Percentiles rank a stretch among this genome's conserved stretches.
phyloP scores from a whole-genome alignment of 768 basidiomycete genomes.

The Scleroderma bovista region DNA sequence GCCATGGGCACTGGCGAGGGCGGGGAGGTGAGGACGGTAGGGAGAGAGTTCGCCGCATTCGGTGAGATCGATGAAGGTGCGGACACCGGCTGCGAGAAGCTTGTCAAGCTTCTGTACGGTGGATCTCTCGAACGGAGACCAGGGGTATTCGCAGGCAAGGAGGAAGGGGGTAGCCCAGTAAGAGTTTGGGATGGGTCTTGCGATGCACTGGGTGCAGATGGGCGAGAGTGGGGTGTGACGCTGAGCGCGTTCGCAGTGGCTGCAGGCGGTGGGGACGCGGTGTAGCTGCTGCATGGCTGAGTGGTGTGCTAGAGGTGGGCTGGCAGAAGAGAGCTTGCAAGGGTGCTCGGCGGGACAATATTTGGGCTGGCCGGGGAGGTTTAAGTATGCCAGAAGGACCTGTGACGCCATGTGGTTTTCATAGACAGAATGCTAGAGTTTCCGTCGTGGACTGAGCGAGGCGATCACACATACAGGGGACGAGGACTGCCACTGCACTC shows the following conservation, averaged over 20 bases:
- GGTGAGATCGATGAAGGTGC: constrained; percentile 83
- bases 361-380: not conserved
- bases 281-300: not conserved
- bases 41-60: constrained; percentile 71
- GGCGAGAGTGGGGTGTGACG: constrained; percentile 16
- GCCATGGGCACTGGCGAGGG: constrained; percentile 48
- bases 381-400: constrained; percentile 4
- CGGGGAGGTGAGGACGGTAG: constrained; percentile 51
- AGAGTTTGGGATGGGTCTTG: constrained; percentile 73
- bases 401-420: constrained; percentile 5
- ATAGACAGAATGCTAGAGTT: not conserved
- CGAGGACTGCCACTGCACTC: not conserved
- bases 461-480: not conserved
- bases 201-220: constrained; percentile 10
- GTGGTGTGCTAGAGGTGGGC: not conserved
- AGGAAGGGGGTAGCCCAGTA: constrained; percentile 76
- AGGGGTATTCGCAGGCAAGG: constrained; percentile 80
- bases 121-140: constrained; percentile 49
- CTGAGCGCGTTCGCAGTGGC: constrained; percentile 4
- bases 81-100: constrained; percentile 64
- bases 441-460: constrained; percentile 2
- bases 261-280: constrained; percentile 10
- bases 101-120: constrained; percentile 67
- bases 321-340: not conserved
- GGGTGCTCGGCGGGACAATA: constrained; percentile 6